Conservation (phyloP, 768 basidiomycete genomes). For the Phlebiopsis gigantea region DNA sequence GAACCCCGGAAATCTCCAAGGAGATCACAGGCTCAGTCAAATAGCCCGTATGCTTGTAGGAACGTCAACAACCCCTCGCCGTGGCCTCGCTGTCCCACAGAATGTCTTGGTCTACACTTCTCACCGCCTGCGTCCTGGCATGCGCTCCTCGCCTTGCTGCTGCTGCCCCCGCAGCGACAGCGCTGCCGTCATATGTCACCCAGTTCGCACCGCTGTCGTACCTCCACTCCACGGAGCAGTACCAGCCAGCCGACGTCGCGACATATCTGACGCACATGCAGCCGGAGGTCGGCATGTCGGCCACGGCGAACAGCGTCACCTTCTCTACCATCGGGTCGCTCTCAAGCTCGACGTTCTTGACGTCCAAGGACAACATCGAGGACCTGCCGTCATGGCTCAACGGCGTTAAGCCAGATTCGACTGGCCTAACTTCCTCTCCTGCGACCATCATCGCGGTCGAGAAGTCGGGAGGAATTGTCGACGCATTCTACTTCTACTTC, state of each 20-base stretch:
- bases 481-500: slow-evolving; percentile 31
- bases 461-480: slow-evolving; percentile 24
- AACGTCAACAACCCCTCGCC: neutral
- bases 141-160: neutral
- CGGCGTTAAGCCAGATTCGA: slow-evolving; percentile 20
- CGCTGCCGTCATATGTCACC: slow-evolving; percentile 22
- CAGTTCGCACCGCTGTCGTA: slow-evolving; percentile 23
- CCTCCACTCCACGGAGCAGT: slow-evolving; percentile 20
- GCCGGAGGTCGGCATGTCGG: slow-evolving; percentile 16
- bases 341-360: slow-evolving; percentile 15
- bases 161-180: slow-evolving; percentile 1
- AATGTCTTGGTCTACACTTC: slow-evolving; percentile 2
- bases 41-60: neutral
- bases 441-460: slow-evolving; percentile 27
- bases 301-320: slow-evolving; percentile 14
- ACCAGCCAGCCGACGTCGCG: slow-evolving; percentile 23
- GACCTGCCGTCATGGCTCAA: slow-evolving; percentile 16
- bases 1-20: neutral
- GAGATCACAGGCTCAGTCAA: neutral
- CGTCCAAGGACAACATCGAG: slow-evolving; percentile 19
- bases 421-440: slow-evolving; percentile 21
- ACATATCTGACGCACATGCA: slow-evolving; percentile 19
- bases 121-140: neutral
- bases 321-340: slow-evolving; percentile 16
- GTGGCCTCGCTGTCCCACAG: neutral